Evolutionary conservation across 1,284 basidiomycete species (phyloP).

Genomic region (Heliocybe sulcata): DNA sequence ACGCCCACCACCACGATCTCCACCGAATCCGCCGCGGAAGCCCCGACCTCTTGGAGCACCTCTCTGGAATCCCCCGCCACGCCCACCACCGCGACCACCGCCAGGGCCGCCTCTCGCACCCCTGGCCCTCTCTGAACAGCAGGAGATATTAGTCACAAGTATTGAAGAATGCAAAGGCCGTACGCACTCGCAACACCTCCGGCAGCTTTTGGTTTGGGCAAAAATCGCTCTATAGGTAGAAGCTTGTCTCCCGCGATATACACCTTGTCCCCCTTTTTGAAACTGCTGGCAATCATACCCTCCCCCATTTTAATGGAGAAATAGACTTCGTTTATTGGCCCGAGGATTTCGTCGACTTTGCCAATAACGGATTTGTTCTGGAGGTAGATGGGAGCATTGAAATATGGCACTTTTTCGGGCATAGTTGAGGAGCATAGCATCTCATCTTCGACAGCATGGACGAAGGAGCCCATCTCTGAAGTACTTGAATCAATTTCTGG

Average conservation of each 20-base stretch:
- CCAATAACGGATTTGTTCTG: constrained; percentile 96
- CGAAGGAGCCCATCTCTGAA: constrained; percentile 81
- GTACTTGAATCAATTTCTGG: constrained; percentile 1
- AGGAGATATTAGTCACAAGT: constrained; percentile 7
- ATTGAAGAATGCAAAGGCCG: constrained; percentile 41
- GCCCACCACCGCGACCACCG: constrained; percentile 27
- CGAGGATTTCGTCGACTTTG: constrained; percentile 94
- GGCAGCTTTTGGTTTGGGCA: constrained; percentile 90
- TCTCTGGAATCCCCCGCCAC: constrained; percentile 38
- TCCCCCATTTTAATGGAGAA: constrained; percentile 98
- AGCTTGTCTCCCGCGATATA: constrained; percentile 97
- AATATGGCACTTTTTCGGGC: constrained; percentile 92
- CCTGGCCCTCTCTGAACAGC: constrained; percentile 28
- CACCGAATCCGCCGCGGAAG: constrained; percentile 33
- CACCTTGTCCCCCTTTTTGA: constrained; percentile 97
- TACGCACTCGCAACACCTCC: constrained; percentile 38
- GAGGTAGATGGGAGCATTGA: constrained; percentile 98
- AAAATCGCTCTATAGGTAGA: constrained; percentile 92
- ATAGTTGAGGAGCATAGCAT: constrained; percentile 92
- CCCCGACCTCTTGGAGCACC: constrained; percentile 21
- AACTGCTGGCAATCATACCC: constrained; percentile 93
- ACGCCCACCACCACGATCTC: constrained; percentile 36
- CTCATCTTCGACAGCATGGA: constrained; percentile 96
- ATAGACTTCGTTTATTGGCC: constrained; percentile 98
- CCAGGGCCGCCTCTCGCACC: constrained; percentile 33